These are phyloP conservation scores for Rhizopogon rudus DNA, from an alignment of 768 basidiomycete species.

Conservation along the genomic window DNA sequence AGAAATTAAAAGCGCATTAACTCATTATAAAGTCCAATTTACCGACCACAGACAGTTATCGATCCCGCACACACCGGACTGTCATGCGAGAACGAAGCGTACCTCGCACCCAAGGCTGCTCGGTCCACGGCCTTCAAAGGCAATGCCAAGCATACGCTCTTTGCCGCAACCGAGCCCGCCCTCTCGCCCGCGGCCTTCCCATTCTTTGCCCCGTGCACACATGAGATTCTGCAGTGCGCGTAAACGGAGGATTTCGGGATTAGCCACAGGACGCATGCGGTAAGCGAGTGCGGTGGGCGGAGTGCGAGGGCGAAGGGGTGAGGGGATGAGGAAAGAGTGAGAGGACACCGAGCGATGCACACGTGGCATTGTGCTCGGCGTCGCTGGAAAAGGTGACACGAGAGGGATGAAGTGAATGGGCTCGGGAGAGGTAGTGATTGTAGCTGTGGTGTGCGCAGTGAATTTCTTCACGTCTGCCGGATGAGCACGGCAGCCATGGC, in stretches of 20 bases:
- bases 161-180: slow-evolving; percentile 49
- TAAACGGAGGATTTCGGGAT: slow-evolving; percentile 54
- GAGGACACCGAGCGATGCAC: slow-evolving; percentile 20
- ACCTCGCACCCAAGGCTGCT: slow-evolving; percentile 45
- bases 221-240: slow-evolving; percentile 58
- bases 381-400: slow-evolving; percentile 27
- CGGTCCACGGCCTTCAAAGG: slow-evolving; percentile 56
- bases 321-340: slow-evolving; percentile 38
- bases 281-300: slow-evolving; percentile 28
- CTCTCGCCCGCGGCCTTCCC: slow-evolving; percentile 46
- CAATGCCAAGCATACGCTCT: slow-evolving; percentile 54
- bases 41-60: slow-evolving; percentile 5
- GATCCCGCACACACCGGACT: not conserved
- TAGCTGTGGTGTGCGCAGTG: slow-evolving; percentile 18
- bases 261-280: slow-evolving; percentile 54
- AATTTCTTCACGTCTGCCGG: slow-evolving; percentile 40
- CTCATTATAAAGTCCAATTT: slow-evolving; percentile 22
- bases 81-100: slow-evolving; percentile 26
- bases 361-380: slow-evolving; percentile 23
- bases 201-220: slow-evolving; percentile 35
- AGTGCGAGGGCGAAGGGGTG: slow-evolving; percentile 36
- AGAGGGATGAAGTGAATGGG: slow-evolving; percentile 39
- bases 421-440: slow-evolving; percentile 9
- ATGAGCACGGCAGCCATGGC: slow-evolving; percentile 40
- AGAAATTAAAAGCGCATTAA: slow-evolving; percentile 28